Base-by-base conservation (phyloP, 495 filamentous ascomycete species). In the Haplographium delicatum region DNA sequence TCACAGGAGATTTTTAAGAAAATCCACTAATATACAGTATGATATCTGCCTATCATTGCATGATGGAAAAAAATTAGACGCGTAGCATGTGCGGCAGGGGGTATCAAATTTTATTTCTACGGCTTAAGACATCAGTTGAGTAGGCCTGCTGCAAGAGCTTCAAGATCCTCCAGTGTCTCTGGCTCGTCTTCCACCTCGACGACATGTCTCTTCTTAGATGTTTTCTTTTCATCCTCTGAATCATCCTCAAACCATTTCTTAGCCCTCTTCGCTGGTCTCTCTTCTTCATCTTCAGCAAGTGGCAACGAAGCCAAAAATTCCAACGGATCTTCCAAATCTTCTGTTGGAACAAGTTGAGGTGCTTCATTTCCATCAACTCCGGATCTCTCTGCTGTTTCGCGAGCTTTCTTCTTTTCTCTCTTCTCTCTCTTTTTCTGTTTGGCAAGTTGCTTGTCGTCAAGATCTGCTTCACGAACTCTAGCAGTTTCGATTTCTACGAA, bases 131-230 rank as follows among this genome's bases (percentile, higher is more conserved):
- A 19, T 57, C 22, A 60, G 16, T 47, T 40, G 27, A 97, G 72
- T 62, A 96, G 69, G 1, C 88, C 89, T 55, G 84, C 80, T 56
- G 91, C 91, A 76, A 95, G 61, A 46, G 84, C 82, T 68, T 97
- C 91, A 64, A 96, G 70, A 74, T 96, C 89, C 60, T 91, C 87
- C 69, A 96, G 66, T 20, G 85, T 95, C 66, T 91, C 82, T 47
- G 88, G 88, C 66, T 85, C 81, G 33, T 80, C 69, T 20, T 71
- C 72, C 52, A 76, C 71, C 56, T 77, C 70, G 55, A 77, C 73
- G 39, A 79, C 70, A 60, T 68, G 76, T 8, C 61, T 64, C 54
- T 64, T 73, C 62, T 65, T 71, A 62, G 71, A 74, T 54, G 65
- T 6, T 59, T 69, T 63, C 20, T 62, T 69, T n/a, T 68, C 68